These are phyloP conservation scores for Paraphaeosphaeria minitans DNA, from an alignment of 2,329 filamentous ascomycete species.

Conservation along the genomic window DNA sequence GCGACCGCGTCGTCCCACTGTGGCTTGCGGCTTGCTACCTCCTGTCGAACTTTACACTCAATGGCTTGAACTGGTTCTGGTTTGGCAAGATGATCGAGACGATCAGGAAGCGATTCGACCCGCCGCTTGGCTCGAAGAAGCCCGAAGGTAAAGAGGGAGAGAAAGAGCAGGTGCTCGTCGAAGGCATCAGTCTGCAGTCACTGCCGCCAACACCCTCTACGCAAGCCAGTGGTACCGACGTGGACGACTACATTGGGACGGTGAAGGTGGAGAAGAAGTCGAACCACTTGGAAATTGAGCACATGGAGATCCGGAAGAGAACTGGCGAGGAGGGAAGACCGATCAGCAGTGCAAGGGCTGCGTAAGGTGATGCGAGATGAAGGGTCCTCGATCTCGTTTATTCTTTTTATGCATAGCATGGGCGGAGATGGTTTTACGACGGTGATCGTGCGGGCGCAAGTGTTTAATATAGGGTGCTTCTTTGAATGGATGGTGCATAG, in stretches of 20 bases:
- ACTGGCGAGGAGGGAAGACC: slow-evolving; percentile 5
- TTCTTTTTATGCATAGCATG: slow-evolving; percentile 8
- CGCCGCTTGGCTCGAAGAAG: slow-evolving; percentile 55
- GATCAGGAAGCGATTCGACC: slow-evolving; percentile 74
- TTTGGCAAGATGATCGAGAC: slow-evolving; percentile 86
- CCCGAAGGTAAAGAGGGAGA: slow-evolving; percentile 25
- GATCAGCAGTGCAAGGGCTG: slow-evolving; percentile 9
- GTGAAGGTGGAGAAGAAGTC: slow-evolving; percentile 29
- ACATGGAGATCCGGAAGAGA: slow-evolving; percentile 31
- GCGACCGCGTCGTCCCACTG: slow-evolving; percentile 58
- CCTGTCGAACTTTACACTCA: slow-evolving; percentile 72
- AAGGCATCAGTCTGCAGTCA: slow-evolving; percentile 40
- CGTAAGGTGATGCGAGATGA: background rate
- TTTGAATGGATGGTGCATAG: background rate
- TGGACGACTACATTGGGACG: slow-evolving; percentile 27
- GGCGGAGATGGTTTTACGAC: background rate
- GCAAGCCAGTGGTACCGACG: slow-evolving; percentile 9
- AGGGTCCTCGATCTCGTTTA: background rate
- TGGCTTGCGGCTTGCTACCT: slow-evolving; percentile 75
- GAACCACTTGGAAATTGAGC: slow-evolving; percentile 35
- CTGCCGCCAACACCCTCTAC: slow-evolving; percentile 25
- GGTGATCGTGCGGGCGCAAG: background rate
- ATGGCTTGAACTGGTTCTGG: slow-evolving; percentile 82
- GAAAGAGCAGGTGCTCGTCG: slow-evolving; percentile 39
- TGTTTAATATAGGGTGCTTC: background rate